Evolutionary conservation across 1,139 yeast species (phyloP).

Genomic region (Arxiozyma slooffiae): DNA sequence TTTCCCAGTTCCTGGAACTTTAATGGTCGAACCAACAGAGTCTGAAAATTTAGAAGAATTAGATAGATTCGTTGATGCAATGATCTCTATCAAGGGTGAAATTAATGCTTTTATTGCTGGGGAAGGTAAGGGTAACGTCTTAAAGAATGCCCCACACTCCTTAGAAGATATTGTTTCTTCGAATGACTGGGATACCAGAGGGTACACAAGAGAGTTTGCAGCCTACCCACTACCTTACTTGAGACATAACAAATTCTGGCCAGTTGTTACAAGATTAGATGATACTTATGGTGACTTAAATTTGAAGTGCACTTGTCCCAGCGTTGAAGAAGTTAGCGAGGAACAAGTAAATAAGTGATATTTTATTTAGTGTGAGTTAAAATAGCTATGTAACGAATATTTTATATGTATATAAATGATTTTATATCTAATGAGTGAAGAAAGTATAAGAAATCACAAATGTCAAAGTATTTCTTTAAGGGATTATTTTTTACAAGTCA

Average conservation of each 20-base stretch:
- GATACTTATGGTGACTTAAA: slow-evolving; percentile 92
- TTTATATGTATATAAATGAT: background rate
- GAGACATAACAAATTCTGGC: slow-evolving; percentile 81
- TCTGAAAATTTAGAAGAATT: slow-evolving; percentile 81
- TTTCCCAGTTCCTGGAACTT: slow-evolving; percentile 94
- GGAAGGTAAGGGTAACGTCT: slow-evolving; percentile 55
- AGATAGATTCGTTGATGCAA: slow-evolving; percentile 81
- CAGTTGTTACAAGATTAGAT: slow-evolving; percentile 82
- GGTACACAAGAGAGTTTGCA: slow-evolving; percentile 87
- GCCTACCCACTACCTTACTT: slow-evolving; percentile 79
- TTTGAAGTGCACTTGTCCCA: slow-evolving; percentile 86
- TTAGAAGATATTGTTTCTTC: slow-evolving; percentile 61
- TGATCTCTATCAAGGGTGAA: slow-evolving; percentile 74
- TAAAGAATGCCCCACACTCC: slow-evolving; percentile 90
- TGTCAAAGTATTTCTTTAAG: background rate
- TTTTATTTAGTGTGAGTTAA: background rate
- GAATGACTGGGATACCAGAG: slow-evolving; percentile 69
- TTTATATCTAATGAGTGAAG: background rate
- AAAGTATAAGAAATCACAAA: background rate
- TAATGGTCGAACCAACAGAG: slow-evolving; percentile 98
- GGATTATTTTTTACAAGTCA: no score
- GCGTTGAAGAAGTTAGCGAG: slow-evolving; percentile 46
- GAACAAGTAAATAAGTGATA: background rate
- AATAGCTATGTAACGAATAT: slow-evolving; percentile 2
- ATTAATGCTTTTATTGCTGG: slow-evolving; percentile 68